phyloP scores from a whole-genome alignment of 2,329 filamentous ascomycete species.

The Shiraia sp. region DNA sequence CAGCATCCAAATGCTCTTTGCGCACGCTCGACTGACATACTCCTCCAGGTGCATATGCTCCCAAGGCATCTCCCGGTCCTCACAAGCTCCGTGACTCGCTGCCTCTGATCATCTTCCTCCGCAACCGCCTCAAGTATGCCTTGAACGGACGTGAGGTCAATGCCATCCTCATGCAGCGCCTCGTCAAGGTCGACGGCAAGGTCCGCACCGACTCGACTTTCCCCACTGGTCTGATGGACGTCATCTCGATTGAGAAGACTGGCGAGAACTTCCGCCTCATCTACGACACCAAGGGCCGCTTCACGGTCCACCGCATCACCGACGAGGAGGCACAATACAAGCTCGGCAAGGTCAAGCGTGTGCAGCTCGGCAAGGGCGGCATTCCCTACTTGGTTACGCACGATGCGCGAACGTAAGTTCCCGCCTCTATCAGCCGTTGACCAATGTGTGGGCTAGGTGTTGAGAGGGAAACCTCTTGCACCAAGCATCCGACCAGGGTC shows the following conservation, averaged over 20 bases:
- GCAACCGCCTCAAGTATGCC: conserved; percentile 93
- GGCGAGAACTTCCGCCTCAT: conserved; percentile 99
- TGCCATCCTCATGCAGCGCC: conserved; percentile 98
- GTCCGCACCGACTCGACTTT: conserved; percentile 98
- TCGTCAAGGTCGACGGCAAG: conserved; percentile 99
- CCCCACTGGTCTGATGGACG: conserved; percentile 99
- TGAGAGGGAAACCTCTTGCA: conserved; percentile 53
- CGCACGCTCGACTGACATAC: conserved; percentile 20
- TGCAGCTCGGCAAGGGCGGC: conserved; percentile 98
- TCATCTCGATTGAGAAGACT: conserved; percentile 99
- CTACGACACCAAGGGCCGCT: conserved; percentile 99
- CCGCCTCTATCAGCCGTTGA: conserved; percentile 99
- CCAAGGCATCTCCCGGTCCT: conserved; percentile 78
- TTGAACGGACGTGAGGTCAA: conserved; percentile 98
- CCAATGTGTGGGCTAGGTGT: conserved; percentile 52
- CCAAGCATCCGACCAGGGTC: conserved; percentile 99
- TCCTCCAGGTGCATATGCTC: conserved; percentile 58
- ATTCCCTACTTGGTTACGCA: conserved; percentile 99
- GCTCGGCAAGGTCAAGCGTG: conserved; percentile 99
- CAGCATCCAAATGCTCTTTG: conserved; percentile 2
- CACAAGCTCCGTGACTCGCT: conserved; percentile 99
- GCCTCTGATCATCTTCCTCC: conserved; percentile 88
- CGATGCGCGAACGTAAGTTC: conserved; percentile 99
- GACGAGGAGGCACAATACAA: conserved; percentile 99
- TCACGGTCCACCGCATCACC: conserved; percentile 99